phyloP scores from a whole-genome alignment of 108 stramenopile genomes.

The Asterionellopsis glacialis region DNA sequence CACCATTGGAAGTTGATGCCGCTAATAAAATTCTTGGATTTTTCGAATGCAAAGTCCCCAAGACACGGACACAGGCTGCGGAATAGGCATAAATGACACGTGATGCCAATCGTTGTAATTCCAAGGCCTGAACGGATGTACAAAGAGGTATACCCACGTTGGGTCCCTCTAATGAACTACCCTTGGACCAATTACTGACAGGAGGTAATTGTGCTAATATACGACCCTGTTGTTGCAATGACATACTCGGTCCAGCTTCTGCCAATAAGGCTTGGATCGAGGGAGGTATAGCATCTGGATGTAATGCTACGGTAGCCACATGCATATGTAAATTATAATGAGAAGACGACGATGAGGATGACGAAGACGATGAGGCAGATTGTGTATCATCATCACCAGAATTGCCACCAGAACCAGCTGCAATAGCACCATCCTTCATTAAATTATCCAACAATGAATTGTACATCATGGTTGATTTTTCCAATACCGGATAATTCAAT shows the following conservation, averaged over 20 bases:
- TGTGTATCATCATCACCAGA: slow-evolving; percentile 9
- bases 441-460: slow-evolving; percentile 28
- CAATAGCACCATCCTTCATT: slow-evolving; percentile 18
- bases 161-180: slow-evolving; percentile 39
- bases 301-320: slow-evolving; percentile 33
- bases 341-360: too few relatives aligned
- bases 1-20: slow-evolving; percentile 44
- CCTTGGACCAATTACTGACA: slow-evolving; percentile 69
- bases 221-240: slow-evolving; percentile 15
- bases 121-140: slow-evolving; percentile 30
- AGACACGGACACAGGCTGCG: background rate
- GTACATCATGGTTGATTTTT: slow-evolving; percentile 23
- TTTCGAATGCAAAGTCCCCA: background rate
- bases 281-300: slow-evolving; percentile 42
- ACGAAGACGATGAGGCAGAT: slow-evolving; percentile 5
- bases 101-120: slow-evolving; percentile 33
- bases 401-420: slow-evolving; percentile 9
- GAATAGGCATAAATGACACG: background rate
- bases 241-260: slow-evolving; percentile 30
- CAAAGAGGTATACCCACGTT: slow-evolving; percentile 54
- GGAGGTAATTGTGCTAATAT: slow-evolving; percentile 35
- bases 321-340: slow-evolving; percentile 27
- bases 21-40: slow-evolving; percentile 35
- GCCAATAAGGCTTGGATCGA: slow-evolving; percentile 60
- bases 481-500: slow-evolving; percentile 59